Evolutionary conservation across 2,329 filamentous ascomycete genomes (phyloP).

Genomic region (Camptophora hylomeconis): DNA sequence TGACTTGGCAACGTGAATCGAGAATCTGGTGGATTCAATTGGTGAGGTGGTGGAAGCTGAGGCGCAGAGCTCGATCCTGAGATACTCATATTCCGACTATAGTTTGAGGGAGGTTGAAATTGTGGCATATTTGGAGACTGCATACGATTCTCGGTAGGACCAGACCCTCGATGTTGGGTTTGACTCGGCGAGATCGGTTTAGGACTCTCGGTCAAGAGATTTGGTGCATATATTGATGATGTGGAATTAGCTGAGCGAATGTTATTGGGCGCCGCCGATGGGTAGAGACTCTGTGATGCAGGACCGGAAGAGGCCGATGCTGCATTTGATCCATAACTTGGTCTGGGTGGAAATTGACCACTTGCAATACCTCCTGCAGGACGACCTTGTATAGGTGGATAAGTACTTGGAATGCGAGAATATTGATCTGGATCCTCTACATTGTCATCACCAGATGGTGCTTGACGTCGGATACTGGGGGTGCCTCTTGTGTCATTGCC

Average conservation of each 20-base stretch:
- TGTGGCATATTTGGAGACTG: slow-evolving; percentile 31
- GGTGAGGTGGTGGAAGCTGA: slow-evolving; percentile 31
- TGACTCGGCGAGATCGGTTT: slow-evolving; percentile 53
- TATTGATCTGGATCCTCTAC: slow-evolving; percentile 22
- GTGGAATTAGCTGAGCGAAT: no score
- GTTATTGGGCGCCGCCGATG: slow-evolving; percentile 29
- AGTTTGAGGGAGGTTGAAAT: slow-evolving; percentile 22
- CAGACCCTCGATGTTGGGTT: slow-evolving; percentile 20
- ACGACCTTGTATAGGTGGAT: slow-evolving; percentile 52
- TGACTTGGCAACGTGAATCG: slow-evolving; percentile 30
- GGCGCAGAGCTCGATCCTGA: slow-evolving; percentile 19
- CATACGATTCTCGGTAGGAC: slow-evolving; percentile 24
- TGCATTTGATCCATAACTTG: slow-evolving; percentile 41
- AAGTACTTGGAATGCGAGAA: slow-evolving; percentile 58
- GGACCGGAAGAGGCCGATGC: slow-evolving; percentile 33
- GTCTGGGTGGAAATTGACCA: slow-evolving; percentile 50
- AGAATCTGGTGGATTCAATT: slow-evolving; percentile 28
- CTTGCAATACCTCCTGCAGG: slow-evolving; percentile 36
- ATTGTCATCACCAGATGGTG: slow-evolving; percentile 40
- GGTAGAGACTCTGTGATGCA: slow-evolving; percentile 43
- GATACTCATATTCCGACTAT: no score
- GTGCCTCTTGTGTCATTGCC: slow-evolving; percentile 35
- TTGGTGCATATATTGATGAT: slow-evolving; percentile 60
- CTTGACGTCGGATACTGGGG: slow-evolving; percentile 63
- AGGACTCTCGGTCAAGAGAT: slow-evolving; percentile 71